These are phyloP conservation scores for Hypocreales sp. DNA, from an alignment of 2,329 filamentous ascomycete genomes.

Conservation along the genomic window DNA sequence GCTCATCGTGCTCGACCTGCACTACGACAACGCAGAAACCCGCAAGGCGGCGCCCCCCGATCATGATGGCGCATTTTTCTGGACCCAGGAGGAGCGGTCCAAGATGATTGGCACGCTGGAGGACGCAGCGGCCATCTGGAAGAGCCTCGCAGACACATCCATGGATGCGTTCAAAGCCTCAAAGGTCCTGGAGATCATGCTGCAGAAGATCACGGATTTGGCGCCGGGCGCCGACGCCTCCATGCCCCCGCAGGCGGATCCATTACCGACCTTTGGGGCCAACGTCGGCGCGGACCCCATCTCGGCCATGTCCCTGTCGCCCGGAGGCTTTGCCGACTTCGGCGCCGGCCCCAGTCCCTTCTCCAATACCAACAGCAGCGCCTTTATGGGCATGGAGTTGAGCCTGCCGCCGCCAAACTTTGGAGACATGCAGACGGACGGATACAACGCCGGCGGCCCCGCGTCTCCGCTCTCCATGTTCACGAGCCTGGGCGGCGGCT, in stretches of 20 bases:
- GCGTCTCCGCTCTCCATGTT: slow-evolving; percentile 38
- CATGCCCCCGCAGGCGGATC: slow-evolving; percentile 6
- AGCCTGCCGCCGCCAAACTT: slow-evolving; percentile 15
- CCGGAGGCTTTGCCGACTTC: slow-evolving; percentile 12
- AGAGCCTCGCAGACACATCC: slow-evolving; percentile 56
- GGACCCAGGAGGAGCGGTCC: slow-evolving; percentile 43
- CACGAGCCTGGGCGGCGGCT: slow-evolving; percentile 21
- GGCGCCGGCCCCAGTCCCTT: slow-evolving; percentile 13
- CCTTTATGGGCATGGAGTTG: slow-evolving; percentile 30
- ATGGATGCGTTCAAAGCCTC: slow-evolving; percentile 86
- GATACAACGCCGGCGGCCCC: slow-evolving; percentile 10
- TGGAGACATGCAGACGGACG: slow-evolving; percentile 15
- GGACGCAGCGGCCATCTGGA: slow-evolving; percentile 65
- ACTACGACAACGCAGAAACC: slow-evolving; percentile 44
- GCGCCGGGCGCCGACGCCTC: slow-evolving; percentile 3
- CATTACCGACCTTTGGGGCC: slow-evolving; percentile 16
- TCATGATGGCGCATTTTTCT: slow-evolving; percentile 33
- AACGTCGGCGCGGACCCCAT: slow-evolving; percentile 22
- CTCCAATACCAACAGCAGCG: slow-evolving; percentile 19
- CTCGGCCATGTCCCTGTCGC: slow-evolving; percentile 11
- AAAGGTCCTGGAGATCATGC: slow-evolving; percentile 66
- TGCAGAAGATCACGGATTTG: slow-evolving; percentile 50
- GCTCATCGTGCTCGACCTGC: slow-evolving; percentile 69
- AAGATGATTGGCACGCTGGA: slow-evolving; percentile 68
- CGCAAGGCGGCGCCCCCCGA: slow-evolving; percentile 22